A percentile compares a stretch with the other conserved stretches of the same genome.
Conservation (phyloP, 2,329 filamentous ascomycete genomes). For the Cordyceps cicadae region DNA sequence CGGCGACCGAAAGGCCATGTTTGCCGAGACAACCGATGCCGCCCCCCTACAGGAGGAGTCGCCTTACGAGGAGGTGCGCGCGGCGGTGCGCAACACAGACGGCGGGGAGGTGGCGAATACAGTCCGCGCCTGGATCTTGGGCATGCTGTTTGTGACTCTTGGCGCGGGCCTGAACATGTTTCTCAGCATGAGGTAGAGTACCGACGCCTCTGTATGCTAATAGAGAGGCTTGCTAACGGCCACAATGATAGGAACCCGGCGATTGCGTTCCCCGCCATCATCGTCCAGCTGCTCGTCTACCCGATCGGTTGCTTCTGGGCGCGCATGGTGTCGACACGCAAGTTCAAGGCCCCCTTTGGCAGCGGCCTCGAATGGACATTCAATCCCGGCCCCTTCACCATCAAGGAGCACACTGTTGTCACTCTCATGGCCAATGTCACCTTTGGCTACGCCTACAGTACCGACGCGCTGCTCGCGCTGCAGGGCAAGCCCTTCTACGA, state of each 20-base stretch:
- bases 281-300: constrained; percentile 34
- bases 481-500: constrained; percentile 36
- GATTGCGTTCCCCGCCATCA: constrained; percentile 29
- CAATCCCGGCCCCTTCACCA: constrained; percentile 42
- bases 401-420: constrained; percentile 46
- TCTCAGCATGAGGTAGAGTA: constrained; percentile 32
- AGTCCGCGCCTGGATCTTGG: constrained; percentile 37
- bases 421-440: constrained; percentile 48
- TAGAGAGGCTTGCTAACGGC: not conserved
- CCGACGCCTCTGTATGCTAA: too few species aligned
- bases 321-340: constrained; percentile 30
- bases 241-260: constrained; percentile 23
- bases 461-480: constrained; percentile 34
- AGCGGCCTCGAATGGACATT: constrained; percentile 31
- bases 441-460: constrained; percentile 36
- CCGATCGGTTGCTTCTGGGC: constrained; percentile 36
- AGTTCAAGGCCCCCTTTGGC: constrained; percentile 30
- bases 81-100: constrained; percentile 34
- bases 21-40: constrained; percentile 19
- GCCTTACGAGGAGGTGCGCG: constrained; percentile 26
- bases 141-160: constrained; percentile 36
- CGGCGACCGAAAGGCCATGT: constrained; percentile 24
- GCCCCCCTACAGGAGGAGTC: constrained; percentile 27
- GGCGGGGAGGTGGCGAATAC: constrained; percentile 26
- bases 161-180: constrained; percentile 39